A percentile compares a stretch with the other conserved stretches of the same genome.
Evolutionary conservation across 1,284 basidiomycete species (phyloP).

Genomic region (Golubevia pallescens): DNA sequence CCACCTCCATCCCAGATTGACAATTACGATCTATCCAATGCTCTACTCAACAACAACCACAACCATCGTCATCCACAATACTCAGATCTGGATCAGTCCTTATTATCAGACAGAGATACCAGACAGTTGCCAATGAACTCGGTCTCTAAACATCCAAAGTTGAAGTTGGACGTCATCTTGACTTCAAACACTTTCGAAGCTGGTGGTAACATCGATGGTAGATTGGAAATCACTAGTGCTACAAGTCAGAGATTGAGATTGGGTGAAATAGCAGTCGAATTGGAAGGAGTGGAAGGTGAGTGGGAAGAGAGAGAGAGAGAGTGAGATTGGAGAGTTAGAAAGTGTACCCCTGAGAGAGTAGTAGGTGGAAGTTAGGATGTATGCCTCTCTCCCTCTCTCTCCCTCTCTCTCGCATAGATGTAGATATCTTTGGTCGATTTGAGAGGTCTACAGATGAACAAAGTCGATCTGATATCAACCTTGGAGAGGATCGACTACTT

Average conservation of each 20-base stretch:
- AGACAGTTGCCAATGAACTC: conserved; percentile 40
- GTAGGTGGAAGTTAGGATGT: conserved; percentile 4
- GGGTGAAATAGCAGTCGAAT: conserved; percentile 50
- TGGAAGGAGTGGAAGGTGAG: conserved; percentile 36
- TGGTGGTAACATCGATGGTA: conserved; percentile 38
- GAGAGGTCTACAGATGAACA: background rate
- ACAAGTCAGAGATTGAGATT: conserved; percentile 43
- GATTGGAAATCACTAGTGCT: conserved; percentile 46
- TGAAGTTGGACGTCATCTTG: conserved; percentile 41
- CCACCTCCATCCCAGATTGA: conserved; percentile 30
- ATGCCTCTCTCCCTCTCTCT: background rate
- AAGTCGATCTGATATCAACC: too few species aligned
- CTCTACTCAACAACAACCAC: background rate
- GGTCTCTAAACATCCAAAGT: conserved; percentile 51
- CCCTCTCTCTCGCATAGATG: background rate
- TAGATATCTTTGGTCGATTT: background rate
- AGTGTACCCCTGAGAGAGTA: too few species aligned
- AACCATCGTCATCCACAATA: conserved; percentile 15
- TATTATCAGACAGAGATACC: conserved; percentile 17
- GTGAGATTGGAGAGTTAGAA: too few species aligned
- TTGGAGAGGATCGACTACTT: too few species aligned
- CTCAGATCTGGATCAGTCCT: conserved; percentile 18
- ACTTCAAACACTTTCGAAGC: conserved; percentile 39
- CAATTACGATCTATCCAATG: conserved; percentile 7
- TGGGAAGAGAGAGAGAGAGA: background rate